These are phyloP conservation scores for Pleurotus salmoneostramineus DNA, from an alignment of 768 basidiomycete species.

Conservation along the genomic window DNA sequence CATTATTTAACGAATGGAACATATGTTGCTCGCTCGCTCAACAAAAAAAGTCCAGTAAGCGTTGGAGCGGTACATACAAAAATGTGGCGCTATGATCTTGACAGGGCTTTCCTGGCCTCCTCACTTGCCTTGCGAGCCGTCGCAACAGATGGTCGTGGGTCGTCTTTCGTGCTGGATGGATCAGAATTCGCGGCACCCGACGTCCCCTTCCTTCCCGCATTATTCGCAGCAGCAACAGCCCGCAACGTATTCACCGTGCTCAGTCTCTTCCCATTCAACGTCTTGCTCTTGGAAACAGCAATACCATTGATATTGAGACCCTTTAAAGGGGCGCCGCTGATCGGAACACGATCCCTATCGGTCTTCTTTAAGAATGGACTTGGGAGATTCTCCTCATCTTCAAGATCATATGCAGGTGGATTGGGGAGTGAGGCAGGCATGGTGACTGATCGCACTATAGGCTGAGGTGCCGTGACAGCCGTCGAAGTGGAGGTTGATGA, in stretches of 20 bases:
- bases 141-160: slow-evolving; percentile 36
- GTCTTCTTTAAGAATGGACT: slow-evolving; percentile 73
- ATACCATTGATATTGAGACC: slow-evolving; percentile 2
- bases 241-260: slow-evolving; percentile 54
- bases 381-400: slow-evolving; percentile 81
- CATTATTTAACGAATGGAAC: background rate
- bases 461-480: slow-evolving; percentile 12
- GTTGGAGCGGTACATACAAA: background rate
- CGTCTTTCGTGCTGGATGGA: background rate
- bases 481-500: slow-evolving; percentile 13
- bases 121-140: slow-evolving; percentile 47
- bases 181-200: background rate
- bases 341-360: slow-evolving; percentile 30
- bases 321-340: slow-evolving; percentile 9
- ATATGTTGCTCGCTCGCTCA: no score
- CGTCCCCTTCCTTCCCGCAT: slow-evolving; percentile 6
- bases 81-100: slow-evolving; percentile 20
- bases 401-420: slow-evolving; percentile 57
- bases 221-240: slow-evolving; percentile 57
- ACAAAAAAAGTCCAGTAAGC: no score
- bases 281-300: slow-evolving; percentile 5
- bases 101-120: slow-evolving; percentile 46
- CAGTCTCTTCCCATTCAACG: slow-evolving; percentile 28
- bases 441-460: slow-evolving; percentile 7
- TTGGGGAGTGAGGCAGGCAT: slow-evolving; percentile 20